Percentiles rank a stretch among this genome's conserved stretches.
Evolutionary conservation across 2,329 filamentous ascomycete species (phyloP).

Genomic region (Cordyceps javanica): DNA sequence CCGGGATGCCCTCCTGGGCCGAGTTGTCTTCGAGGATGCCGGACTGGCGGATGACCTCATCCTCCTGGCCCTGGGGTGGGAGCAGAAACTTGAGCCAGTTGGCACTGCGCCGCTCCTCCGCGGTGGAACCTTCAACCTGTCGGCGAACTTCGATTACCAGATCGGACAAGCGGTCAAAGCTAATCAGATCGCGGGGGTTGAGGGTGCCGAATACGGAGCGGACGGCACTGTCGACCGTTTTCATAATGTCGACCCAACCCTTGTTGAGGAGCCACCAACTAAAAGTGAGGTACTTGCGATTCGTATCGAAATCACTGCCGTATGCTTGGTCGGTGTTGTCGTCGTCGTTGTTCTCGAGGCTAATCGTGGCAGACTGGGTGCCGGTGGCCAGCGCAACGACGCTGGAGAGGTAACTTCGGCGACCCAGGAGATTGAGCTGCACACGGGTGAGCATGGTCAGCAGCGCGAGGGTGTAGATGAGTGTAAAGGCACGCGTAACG

Average conservation of each 20-base stretch:
- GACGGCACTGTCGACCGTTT: slow-evolving; percentile 77
- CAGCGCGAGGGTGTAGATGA: slow-evolving; percentile 85
- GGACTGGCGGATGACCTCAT: slow-evolving; percentile 77
- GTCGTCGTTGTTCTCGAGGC: slow-evolving; percentile 88
- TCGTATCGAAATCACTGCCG: slow-evolving; percentile 93
- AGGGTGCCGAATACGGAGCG: slow-evolving; percentile 83
- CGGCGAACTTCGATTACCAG: slow-evolving; percentile 78
- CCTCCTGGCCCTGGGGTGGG: slow-evolving; percentile 71
- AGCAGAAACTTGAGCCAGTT: slow-evolving; percentile 83
- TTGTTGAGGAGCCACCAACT: slow-evolving; percentile 96
- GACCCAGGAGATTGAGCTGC: slow-evolving; percentile 92
- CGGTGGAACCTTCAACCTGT: slow-evolving; percentile 64
- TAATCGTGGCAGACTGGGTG: slow-evolving; percentile 68
- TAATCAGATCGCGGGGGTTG: slow-evolving; percentile 83
- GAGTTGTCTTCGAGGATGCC: slow-evolving; percentile 59
- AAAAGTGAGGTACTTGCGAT: slow-evolving; percentile 89
- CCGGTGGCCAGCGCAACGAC: slow-evolving; percentile 86
- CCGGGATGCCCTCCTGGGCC: slow-evolving; percentile 27
- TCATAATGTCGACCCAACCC: slow-evolving; percentile 78
- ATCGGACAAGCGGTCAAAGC: slow-evolving; percentile 71
- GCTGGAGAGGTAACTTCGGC: slow-evolving; percentile 90
- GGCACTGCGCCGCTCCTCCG: slow-evolving; percentile 34
- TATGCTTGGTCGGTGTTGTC: slow-evolving; percentile 75
- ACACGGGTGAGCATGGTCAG: slow-evolving; percentile 89
- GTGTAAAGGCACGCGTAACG: slow-evolving; percentile 82